phyloP scores from a whole-genome alignment of 1,284 basidiomycete species.

The Trichosporon asahii region DNA sequence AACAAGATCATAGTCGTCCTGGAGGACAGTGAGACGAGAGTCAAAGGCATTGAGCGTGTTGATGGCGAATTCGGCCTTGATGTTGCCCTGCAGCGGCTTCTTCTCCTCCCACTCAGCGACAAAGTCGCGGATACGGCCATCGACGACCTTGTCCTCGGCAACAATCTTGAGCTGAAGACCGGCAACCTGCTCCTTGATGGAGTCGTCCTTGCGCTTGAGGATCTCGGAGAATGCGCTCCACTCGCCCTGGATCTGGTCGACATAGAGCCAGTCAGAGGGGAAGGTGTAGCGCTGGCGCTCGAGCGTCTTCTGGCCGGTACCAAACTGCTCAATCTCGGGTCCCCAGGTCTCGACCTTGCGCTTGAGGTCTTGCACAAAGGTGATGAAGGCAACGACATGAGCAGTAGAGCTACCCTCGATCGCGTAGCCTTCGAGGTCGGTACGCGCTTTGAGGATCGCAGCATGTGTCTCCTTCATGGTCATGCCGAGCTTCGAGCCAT shows the following conservation, averaged over 20 bases:
- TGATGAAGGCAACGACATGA: conserved; percentile 97
- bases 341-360: conserved; percentile 94
- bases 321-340: conserved; percentile 93
- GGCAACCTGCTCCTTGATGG: conserved; percentile 91
- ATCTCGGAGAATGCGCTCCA: conserved; percentile 99
- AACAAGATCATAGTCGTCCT: conserved; percentile 91
- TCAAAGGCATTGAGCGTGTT: conserved; percentile 93
- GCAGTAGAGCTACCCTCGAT: conserved; percentile 72
- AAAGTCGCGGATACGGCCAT: conserved; percentile 86
- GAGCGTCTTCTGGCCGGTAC: conserved; percentile 90
- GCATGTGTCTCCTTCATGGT: conserved; percentile 97
- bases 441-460: conserved; percentile 82
- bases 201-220: conserved; percentile 93
- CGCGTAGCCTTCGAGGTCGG: conserved; percentile 87
- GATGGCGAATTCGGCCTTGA: conserved; percentile 93
- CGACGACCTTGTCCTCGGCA: conserved; percentile 97
- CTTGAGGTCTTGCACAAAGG: conserved; percentile 98
- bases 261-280: conserved; percentile 95
- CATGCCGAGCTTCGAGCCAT: conserved; percentile 85
- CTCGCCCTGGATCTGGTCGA: conserved; percentile 93
- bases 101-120: conserved; percentile 81
- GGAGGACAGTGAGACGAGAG: conserved; percentile 77
- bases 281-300: conserved; percentile 97
- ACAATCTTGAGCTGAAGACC: conserved; percentile 97
- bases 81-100: conserved; percentile 85